These are phyloP conservation scores for Acanthamoeba lenticulata DNA, from an alignment of 208 protist species.

Conservation along the genomic window DNA sequence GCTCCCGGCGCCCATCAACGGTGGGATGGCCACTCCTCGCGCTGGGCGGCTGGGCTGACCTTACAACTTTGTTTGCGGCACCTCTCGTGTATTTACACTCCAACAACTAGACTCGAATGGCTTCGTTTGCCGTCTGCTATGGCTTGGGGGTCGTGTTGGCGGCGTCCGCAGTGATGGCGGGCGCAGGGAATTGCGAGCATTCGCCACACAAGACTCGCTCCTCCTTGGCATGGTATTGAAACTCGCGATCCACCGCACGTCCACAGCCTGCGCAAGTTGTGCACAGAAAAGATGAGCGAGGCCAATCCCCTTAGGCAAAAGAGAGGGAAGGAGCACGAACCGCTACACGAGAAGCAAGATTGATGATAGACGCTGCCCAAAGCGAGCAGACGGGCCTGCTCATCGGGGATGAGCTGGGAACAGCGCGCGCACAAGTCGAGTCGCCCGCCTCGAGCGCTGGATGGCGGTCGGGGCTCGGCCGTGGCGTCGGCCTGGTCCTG, in stretches of 20 bases:
- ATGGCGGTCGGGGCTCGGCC: not conserved
- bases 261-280: not conserved
- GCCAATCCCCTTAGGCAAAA: not conserved
- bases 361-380: not conserved
- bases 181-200: not conserved
- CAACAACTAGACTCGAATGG: too few species aligned
- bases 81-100: too few species aligned
- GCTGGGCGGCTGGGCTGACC: too few species aligned
- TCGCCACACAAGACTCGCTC: not conserved
- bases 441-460: not conserved
- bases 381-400: not conserved
- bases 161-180: not conserved
- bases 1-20: too few species aligned
- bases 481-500: not conserved
- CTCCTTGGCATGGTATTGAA: not conserved
- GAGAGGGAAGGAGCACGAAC: not conserved
- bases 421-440: not conserved
- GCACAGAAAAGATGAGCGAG: not conserved
- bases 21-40: too few species aligned
- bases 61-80: too few species aligned
- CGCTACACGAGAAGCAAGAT: not conserved
- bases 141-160: too few species aligned
- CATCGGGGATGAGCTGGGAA: not conserved
- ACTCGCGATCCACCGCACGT: not conserved
- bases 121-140: not conserved